Evolutionary conservation across 75 land plant genomes (phyloP).

Genomic region (Picea glauca): DNA sequence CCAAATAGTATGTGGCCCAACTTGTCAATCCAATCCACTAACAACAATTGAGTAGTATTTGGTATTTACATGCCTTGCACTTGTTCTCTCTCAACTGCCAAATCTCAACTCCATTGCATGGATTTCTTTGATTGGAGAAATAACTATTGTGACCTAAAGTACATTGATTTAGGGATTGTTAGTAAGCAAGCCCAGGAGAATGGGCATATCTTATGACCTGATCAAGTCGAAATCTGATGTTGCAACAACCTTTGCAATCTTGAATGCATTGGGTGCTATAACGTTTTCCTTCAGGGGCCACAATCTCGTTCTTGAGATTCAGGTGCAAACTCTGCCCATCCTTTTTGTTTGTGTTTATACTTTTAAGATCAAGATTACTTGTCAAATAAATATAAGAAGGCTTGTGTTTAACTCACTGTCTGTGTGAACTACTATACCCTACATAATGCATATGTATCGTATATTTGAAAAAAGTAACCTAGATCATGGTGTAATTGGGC

Average conservation of each 20-base stretch:
- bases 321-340: constrained; percentile 33
- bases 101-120: too few species aligned
- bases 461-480: not conserved
- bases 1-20: too few species aligned
- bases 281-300: constrained; percentile 93
- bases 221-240: not conserved
- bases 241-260: constrained; percentile 30
- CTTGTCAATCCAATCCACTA: too few species aligned
- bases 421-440: not conserved
- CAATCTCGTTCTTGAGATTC: constrained; percentile 85
- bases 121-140: too few species aligned
- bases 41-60: too few species aligned
- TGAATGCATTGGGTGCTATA: constrained; percentile 80
- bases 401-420: not conserved
- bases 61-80: too few species aligned
- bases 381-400: not conserved
- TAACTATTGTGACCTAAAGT: too few species aligned
- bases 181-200: too few species aligned
- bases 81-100: too few species aligned
- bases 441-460: not conserved
- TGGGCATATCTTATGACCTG: too few species aligned
- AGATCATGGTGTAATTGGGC: not conserved
- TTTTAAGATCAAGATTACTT: not conserved
- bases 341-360: not conserved
- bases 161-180: too few species aligned